phyloP scores from a whole-genome alignment of 371 early-diverging fungal species.

The Mortierella sp. region DNA sequence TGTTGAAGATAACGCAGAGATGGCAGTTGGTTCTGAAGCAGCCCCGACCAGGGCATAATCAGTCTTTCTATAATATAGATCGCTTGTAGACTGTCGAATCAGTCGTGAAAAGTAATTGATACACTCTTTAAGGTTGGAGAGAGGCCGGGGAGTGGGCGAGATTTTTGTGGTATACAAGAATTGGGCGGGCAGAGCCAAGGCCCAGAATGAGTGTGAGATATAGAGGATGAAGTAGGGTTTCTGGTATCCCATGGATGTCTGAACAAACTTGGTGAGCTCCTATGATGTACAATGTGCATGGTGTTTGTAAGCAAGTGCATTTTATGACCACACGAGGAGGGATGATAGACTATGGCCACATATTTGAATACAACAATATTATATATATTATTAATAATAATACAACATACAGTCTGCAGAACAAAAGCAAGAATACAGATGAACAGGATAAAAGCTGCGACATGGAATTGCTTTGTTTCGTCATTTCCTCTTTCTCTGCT shows the following conservation, averaged over 20 bases:
- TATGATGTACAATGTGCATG: constrained; percentile 4
- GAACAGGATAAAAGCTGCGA: constrained; percentile 60
- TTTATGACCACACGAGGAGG: neutral
- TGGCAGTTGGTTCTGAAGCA: neutral
- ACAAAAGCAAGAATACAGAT: constrained; percentile 75
- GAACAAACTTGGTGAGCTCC: constrained; percentile 77
- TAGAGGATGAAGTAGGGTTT: constrained; percentile 88
- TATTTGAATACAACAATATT: neutral
- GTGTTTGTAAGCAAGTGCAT: neutral
- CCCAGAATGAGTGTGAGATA: constrained; percentile 80
- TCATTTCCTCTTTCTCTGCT: constrained; percentile 9
- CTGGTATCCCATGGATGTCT: constrained; percentile 68
- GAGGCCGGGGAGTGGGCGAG: constrained; percentile 18
- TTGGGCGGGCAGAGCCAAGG: constrained; percentile 77
- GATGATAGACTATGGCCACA: no score
- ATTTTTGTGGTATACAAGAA: constrained; percentile 44
- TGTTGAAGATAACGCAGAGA: constrained; percentile 10
- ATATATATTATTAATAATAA: neutral
- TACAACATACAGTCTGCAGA: constrained; percentile 64
- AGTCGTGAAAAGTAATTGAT: constrained; percentile 27
- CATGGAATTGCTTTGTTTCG: constrained; percentile 14
- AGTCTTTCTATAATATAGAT: constrained; percentile 26
- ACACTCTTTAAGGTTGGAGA: constrained; percentile 16
- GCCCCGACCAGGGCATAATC: constrained; percentile 21
- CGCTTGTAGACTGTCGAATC: constrained; percentile 32